These are phyloP conservation scores for Podospora conica DNA, from an alignment of 495 filamentous ascomycete genomes.

Conservation along the genomic window DNA sequence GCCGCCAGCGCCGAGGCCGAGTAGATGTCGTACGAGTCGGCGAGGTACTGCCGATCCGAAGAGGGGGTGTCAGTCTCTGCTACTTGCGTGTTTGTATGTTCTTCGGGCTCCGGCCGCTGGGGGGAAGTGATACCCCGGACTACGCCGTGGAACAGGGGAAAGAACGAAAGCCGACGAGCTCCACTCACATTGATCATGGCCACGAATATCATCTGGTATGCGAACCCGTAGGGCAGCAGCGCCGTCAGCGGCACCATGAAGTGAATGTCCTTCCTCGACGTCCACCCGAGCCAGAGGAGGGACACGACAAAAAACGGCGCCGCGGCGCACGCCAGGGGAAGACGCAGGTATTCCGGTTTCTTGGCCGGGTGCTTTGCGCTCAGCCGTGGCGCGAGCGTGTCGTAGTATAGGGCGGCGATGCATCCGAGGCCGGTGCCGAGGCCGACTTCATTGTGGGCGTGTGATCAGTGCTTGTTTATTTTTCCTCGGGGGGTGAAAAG, in stretches of 20 bases:
- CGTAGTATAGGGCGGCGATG: conserved; percentile 38
- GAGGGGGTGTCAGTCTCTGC: background rate
- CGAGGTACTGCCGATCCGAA: conserved; percentile 42
- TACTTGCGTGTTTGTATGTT: background rate
- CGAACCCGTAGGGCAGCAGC: conserved; percentile 58
- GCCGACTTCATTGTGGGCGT: conserved; percentile 25
- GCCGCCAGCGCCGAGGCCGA: conserved; percentile 61
- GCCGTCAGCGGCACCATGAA: conserved; percentile 57
- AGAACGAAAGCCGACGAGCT: too few species aligned
- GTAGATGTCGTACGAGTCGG: conserved; percentile 65
- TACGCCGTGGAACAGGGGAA: too few species aligned
- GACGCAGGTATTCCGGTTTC: conserved; percentile 52
- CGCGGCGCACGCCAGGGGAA: conserved; percentile 57
- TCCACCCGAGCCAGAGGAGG: conserved; percentile 67
- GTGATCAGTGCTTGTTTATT: background rate
- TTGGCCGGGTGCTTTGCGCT: conserved; percentile 14
- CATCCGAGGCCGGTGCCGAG: conserved; percentile 47
- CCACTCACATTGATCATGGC: conserved; percentile 48
- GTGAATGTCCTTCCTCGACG: conserved; percentile 46
- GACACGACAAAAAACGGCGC: conserved; percentile 53
- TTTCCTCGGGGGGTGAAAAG: background rate
- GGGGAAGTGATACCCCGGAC: too few species aligned
- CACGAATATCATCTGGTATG: conserved; percentile 59
- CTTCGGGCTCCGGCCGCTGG: background rate
- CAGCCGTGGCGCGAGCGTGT: conserved; percentile 21